Percentiles rank a stretch among this genome's conserved stretches.
These are phyloP conservation scores for Coniochaeta prunicola DNA, from an alignment of 2,329 filamentous ascomycete genomes.

Conservation along the genomic window DNA sequence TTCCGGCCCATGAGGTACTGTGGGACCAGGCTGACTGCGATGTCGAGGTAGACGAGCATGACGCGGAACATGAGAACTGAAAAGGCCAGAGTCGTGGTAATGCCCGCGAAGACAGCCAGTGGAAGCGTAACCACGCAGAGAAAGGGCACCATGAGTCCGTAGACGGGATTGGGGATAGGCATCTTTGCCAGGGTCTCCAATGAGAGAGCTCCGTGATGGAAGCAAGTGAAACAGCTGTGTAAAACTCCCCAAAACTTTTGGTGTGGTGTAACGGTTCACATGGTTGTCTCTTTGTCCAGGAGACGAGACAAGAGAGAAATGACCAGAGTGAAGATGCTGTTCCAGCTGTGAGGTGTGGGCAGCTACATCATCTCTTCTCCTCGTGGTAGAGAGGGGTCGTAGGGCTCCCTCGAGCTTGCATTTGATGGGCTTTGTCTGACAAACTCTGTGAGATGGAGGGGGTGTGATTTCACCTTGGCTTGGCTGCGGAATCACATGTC, in stretches of 20 bases:
- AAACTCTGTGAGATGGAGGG: background rate
- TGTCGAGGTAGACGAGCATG: conserved; percentile 55
- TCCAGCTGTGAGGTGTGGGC: background rate
- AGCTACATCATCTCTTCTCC: background rate
- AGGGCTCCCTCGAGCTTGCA: background rate
- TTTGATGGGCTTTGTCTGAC: background rate
- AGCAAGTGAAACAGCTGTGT: background rate
- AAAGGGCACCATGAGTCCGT: conserved; percentile 53
- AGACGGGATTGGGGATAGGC: conserved; percentile 46
- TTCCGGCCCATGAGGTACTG: conserved; percentile 41
- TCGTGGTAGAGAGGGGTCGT: background rate
- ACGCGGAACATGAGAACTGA: conserved; percentile 54
- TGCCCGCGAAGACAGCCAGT: conserved; percentile 52
- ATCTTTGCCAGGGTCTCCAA: conserved; percentile 26
- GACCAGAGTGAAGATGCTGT: background rate
- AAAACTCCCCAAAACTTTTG: background rate
- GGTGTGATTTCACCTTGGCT: background rate
- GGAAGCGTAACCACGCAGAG: conserved; percentile 56
- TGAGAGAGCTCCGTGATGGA: background rate
- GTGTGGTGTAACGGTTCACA: background rate
- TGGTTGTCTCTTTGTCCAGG: background rate
- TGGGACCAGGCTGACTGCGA: conserved; percentile 49
- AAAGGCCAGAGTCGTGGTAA: conserved; percentile 57
- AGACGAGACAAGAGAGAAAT: background rate
- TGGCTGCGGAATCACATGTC: background rate